phyloP scores from a whole-genome alignment of 2,329 filamentous ascomycete species.

The Trichoderma atroviride region DNA sequence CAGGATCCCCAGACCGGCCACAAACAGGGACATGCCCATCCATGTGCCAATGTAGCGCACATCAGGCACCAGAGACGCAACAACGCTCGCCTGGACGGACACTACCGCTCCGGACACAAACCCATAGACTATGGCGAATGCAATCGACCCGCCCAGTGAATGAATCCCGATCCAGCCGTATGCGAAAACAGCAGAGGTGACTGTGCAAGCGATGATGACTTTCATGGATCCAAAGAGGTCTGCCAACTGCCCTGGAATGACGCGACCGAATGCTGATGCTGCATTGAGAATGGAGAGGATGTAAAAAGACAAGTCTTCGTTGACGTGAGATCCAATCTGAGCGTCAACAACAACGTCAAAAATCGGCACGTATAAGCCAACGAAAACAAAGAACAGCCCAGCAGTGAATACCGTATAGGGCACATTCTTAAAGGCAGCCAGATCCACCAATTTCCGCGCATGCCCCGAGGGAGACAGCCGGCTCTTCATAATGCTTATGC shows the following conservation, averaged over 20 bases:
- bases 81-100: not conserved
- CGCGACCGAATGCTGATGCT: not conserved
- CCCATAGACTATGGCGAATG: not conserved
- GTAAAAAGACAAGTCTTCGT: not conserved
- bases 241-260: not conserved
- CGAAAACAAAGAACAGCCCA: conserved; percentile 41
- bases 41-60: not conserved
- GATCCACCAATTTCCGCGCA: conserved; percentile 48
- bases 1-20: not conserved
- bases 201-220: not conserved
- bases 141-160: not conserved
- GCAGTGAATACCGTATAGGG: conserved; percentile 42
- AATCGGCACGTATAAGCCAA: conserved; percentile 47
- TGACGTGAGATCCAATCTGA: not conserved
- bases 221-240: not conserved
- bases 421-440: conserved; percentile 46
- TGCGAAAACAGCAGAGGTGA: not conserved
- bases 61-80: not conserved
- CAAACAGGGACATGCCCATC: not conserved
- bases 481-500: conserved; percentile 30
- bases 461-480: conserved; percentile 38
- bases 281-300: not conserved
- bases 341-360: conserved; percentile 36
- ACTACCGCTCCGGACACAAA: not conserved
- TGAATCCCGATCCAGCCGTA: not conserved